A percentile compares a stretch with the other conserved stretches of the same genome.
Evolutionary conservation across 768 basidiomycete species (phyloP).

Genomic region (Rhizopogon vesiculosus): DNA sequence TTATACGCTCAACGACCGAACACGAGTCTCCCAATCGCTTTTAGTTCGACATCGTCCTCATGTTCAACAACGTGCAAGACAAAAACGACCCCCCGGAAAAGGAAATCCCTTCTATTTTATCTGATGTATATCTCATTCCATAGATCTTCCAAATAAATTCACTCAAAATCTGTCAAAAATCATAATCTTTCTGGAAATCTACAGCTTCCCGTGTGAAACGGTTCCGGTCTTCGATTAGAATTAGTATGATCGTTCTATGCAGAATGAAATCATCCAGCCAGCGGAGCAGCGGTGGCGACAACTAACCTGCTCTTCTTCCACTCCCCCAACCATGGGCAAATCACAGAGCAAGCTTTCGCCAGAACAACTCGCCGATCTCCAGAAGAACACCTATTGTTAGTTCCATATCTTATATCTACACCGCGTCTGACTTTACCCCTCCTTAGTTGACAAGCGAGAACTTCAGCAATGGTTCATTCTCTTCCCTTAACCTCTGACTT

Average conservation of each 20-base stretch:
- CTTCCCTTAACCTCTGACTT: slow-evolving; percentile 2
- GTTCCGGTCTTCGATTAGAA: neutral
- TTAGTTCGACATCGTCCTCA: slow-evolving; percentile 8
- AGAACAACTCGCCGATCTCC: slow-evolving; percentile 91
- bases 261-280: neutral
- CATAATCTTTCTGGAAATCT: neutral
- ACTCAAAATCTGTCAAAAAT: neutral
- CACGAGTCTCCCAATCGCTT: slow-evolving; percentile 6
- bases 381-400: slow-evolving; percentile 97
- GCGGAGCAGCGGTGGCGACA: neutral
- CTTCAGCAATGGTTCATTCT: slow-evolving; percentile 81
- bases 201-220: slow-evolving; percentile 6
- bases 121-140: neutral
- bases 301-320: neutral
- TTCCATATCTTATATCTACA: slow-evolving; percentile 10
- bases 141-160: neutral
- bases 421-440: slow-evolving; percentile 12
- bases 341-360: slow-evolving; percentile 92
- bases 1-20: slow-evolving; percentile 8
- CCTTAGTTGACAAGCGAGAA: slow-evolving; percentile 89
- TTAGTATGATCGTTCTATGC: slow-evolving; percentile 1
- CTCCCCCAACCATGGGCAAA: slow-evolving; percentile 76
- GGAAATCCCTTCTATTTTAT: neutral
- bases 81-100: neutral
- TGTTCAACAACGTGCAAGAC: slow-evolving; percentile 5